A percentile compares a stretch with the other conserved stretches of the same genome.
Conservation (phyloP, 225 moss, liverwort and hornwort species). For the Physcomitrium patens region DNA sequence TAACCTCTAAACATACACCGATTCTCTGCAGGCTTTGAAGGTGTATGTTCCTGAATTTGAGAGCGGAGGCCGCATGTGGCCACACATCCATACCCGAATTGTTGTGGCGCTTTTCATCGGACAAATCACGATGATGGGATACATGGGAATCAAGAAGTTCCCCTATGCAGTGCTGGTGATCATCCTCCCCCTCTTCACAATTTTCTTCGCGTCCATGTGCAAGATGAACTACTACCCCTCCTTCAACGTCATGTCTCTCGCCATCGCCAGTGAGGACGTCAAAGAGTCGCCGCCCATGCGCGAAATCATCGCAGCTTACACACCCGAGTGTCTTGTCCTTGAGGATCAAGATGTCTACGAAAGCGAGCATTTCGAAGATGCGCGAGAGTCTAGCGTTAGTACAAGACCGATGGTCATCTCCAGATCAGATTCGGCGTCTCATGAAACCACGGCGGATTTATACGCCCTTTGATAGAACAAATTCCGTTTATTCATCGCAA, state of each 20-base stretch:
- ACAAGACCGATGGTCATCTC: slow-evolving; percentile 33
- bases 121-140: slow-evolving; percentile 72
- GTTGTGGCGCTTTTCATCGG: slow-evolving; percentile 53
- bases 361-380: slow-evolving; percentile 49
- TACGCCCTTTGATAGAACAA: slow-evolving; percentile 35
- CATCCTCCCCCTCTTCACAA: slow-evolving; percentile 49
- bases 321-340: slow-evolving; percentile 39
- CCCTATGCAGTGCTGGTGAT: slow-evolving; percentile 50
- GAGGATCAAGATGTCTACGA: slow-evolving; percentile 28
- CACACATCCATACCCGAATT: slow-evolving; percentile 58
- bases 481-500: not conserved
- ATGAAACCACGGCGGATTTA: slow-evolving; percentile 29
- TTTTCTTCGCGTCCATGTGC: slow-evolving; percentile 59
- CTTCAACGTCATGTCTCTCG: slow-evolving; percentile 52
- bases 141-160: slow-evolving; percentile 61
- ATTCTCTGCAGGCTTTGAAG: slow-evolving; percentile 53
- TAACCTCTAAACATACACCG: no score
- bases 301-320: slow-evolving; percentile 47
- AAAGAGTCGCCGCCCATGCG: slow-evolving; percentile 43
- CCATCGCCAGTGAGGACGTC: slow-evolving; percentile 56
- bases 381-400: slow-evolving; percentile 34
- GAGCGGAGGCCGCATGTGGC: slow-evolving; percentile 73
- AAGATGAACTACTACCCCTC: slow-evolving; percentile 67
- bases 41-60: slow-evolving; percentile 60
- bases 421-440: slow-evolving; percentile 29